Base-by-base conservation (phyloP, 306 rosid genomes). In the Sindora glabra region DNA sequence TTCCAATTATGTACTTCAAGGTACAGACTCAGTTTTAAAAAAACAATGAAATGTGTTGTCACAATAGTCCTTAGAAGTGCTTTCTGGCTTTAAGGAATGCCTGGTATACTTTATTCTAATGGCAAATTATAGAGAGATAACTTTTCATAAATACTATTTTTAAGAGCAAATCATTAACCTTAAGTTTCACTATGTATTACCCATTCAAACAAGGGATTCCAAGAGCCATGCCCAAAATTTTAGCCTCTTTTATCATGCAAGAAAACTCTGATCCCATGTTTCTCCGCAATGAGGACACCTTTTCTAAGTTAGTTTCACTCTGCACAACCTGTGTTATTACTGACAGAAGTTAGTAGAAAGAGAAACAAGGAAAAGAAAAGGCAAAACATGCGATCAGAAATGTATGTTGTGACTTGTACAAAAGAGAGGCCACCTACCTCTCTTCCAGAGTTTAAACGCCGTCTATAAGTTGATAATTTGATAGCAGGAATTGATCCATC, bases 401-500 rank as follows among this genome's bases (percentile, higher is more conserved):
- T n/a, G n/a, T 44, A 24, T 23, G 59, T 9, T 13, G 27, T 44
- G 13, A 57, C 15, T 22, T 41, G 54, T 44, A 47, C 65, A 26
- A 26, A 57, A 34, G 34, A 58, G 33, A 62, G 62, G 45, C 17
- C 59, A 67, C 81, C 64, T 70, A 89, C 94, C 81, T 78, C 89
- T 51, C 50, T 77, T 74, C 76, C 71, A 50, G 34, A 42, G 62
- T 83, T 83, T 64, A 89, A 77, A 53, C 96, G 96, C 22, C 84
- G 83, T 67, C 86, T 77, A 60, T 89, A 89, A 49, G 96, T 83
- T 51, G 90, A 55, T 33, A 85, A 32, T 48, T 89, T 89, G 3
- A 89, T 89, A 34, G 86, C 85, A 41, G 96, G 96, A 76, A 85
- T 83, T n/a, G 96, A 77, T 71, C 96, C 94, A 74, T 89, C 96